These are phyloP conservation scores for Tieghemiomyces parasiticus DNA, from an alignment of 192 early-diverging fungal species.

Conservation along the genomic window DNA sequence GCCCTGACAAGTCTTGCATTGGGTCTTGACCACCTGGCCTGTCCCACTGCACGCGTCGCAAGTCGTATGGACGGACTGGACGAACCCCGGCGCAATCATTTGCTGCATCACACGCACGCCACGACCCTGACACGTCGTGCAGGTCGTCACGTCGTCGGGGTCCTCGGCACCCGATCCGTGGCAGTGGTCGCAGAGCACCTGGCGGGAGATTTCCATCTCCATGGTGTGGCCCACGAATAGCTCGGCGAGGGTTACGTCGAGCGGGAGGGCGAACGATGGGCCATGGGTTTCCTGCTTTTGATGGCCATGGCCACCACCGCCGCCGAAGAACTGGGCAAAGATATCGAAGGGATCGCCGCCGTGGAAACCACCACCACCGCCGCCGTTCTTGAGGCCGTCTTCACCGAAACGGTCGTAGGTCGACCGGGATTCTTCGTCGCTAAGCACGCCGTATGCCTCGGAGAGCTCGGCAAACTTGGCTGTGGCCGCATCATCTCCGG, in stretches of 20 bases:
- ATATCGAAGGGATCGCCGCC: conserved; percentile 87
- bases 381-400: conserved; percentile 77
- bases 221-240: conserved; percentile 71
- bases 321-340: conserved; percentile 81
- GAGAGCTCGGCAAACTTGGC: conserved; percentile 82
- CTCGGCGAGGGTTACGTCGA: conserved; percentile 82
- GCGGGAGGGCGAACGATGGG: conserved; percentile 53
- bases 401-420: conserved; percentile 92
- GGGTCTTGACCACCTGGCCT: conserved; percentile 68
- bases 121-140: conserved; percentile 58
- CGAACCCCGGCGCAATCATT: conserved; percentile 81
- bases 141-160: conserved; percentile 71
- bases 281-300: conserved; percentile 65
- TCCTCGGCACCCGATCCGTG: conserved; percentile 79
- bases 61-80: conserved; percentile 84
- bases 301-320: conserved; percentile 31
- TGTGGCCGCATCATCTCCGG: conserved; percentile 67
- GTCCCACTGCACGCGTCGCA: conserved; percentile 86
- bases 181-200: conserved; percentile 85
- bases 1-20: conserved; percentile 73
- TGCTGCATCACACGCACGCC: conserved; percentile 73
- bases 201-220: conserved; percentile 88
- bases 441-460: conserved; percentile 86
- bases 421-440: conserved; percentile 78
- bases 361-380: conserved; percentile 31